These are phyloP conservation scores for Apiotrichum mycotoxinovorans DNA, from an alignment of 1,284 basidiomycete genomes.

Conservation along the genomic window DNA sequence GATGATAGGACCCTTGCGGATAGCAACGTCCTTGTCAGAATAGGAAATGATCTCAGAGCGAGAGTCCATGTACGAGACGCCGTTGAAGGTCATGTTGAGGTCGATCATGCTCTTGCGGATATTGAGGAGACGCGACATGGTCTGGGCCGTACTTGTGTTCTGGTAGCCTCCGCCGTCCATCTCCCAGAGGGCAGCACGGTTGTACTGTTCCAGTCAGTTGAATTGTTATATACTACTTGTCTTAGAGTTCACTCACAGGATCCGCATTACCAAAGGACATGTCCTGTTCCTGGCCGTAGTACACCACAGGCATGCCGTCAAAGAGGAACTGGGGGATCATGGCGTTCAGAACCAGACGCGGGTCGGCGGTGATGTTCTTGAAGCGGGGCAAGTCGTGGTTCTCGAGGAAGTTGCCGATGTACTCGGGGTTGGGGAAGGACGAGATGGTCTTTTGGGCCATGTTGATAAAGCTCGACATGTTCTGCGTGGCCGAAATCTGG, in stretches of 20 bases:
- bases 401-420: constrained; percentile 74
- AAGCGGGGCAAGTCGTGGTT: constrained; percentile 77
- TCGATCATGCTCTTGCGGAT: constrained; percentile 66
- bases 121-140: constrained; percentile 65
- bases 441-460: constrained; percentile 59
- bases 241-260: constrained; percentile 43
- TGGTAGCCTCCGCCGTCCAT: constrained; percentile 49
- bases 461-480: constrained; percentile 60
- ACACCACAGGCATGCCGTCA: constrained; percentile 71
- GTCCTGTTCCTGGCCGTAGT: constrained; percentile 65
- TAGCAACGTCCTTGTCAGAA: constrained; percentile 61
- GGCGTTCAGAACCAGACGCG: constrained; percentile 55
- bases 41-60: constrained; percentile 59
- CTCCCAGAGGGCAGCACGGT: constrained; percentile 73
- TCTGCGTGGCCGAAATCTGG: constrained; percentile 53
- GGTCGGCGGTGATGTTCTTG: constrained; percentile 56
- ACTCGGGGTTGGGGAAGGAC: constrained; percentile 52
- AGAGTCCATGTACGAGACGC: constrained; percentile 57
- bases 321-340: constrained; percentile 65
- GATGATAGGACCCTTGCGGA: constrained; percentile 68
- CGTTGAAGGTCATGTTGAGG: constrained; percentile 46
- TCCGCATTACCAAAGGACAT: constrained; percentile 58
- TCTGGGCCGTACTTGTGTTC: constrained; percentile 57
- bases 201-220: constrained; percentile 47
- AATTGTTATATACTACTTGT: neutral